These are phyloP conservation scores for Aspergillus sp. DNA, from an alignment of 2,329 filamentous ascomycete species.

Conservation along the genomic window DNA sequence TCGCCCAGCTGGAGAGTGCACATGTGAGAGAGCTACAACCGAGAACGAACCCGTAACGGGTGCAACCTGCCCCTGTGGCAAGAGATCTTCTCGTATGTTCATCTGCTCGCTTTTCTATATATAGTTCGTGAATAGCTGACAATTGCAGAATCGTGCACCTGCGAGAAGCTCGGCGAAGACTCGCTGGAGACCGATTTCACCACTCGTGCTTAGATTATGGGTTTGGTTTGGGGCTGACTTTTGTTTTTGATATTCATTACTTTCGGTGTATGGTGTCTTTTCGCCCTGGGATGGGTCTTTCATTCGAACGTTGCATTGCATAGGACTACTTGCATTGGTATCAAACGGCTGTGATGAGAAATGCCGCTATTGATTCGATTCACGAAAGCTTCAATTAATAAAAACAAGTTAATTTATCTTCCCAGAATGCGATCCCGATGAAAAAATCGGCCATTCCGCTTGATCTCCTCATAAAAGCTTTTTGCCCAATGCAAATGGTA, in stretches of 20 bases:
- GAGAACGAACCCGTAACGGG: conserved; percentile 65
- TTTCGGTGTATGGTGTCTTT: no score
- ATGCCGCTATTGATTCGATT: background rate
- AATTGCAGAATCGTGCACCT: conserved; percentile 64
- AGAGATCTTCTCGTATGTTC: conserved; percentile 63
- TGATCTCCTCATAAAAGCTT: conserved; percentile 13
- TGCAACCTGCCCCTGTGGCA: conserved; percentile 70
- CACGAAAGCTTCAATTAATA: background rate
- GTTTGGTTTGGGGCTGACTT: background rate
- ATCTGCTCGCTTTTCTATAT: background rate
- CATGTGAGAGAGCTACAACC: conserved; percentile 64
- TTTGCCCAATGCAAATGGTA: conserved; percentile 15
- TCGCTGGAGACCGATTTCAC: conserved; percentile 78
- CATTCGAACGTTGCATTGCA: no score
- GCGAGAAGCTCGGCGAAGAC: conserved; percentile 63
- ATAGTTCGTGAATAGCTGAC: conserved; percentile 7
- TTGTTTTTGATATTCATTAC: background rate
- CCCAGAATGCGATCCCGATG: conserved; percentile 20
- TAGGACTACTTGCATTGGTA: no score
- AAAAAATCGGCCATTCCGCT: conserved; percentile 18
- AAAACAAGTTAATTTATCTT: conserved; percentile 2
- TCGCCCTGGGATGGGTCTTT: no score
- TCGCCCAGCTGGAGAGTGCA: conserved; percentile 74
- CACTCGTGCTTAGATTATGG: conserved; percentile 46
- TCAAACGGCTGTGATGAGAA: no score